Evolutionary conservation across 2,329 filamentous ascomycete species (phyloP), one percentile per base, ranked within the genome.

Genomic region (Venturiaceae sp.): DNA sequence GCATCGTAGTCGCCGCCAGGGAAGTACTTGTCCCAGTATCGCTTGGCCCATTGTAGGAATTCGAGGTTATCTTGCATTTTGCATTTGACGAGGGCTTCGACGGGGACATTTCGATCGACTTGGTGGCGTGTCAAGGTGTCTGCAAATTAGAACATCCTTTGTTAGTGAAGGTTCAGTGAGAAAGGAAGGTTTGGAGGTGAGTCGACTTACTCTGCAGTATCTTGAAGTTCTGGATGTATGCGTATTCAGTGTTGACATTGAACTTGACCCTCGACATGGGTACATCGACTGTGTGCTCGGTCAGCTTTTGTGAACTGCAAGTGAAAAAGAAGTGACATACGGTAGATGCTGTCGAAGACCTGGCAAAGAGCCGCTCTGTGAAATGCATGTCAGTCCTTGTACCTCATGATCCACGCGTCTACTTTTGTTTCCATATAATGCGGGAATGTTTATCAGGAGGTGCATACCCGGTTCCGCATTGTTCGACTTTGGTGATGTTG

Each of bases 51-150:
- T 77, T 99, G 94, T 61, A 99, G 80, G 73, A 99, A 99, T 71
- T 97, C 94, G 67, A 99, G 88, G 78, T 99, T 99, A 75, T 99
- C 94, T 81, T 99, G 94, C 92, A 99, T 99, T 80, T 96, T 96
- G 81, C 94, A 99, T 75, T 97, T 99, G 67, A 94, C 84, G 61
- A 99, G 85, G 60, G 82, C 80, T 73, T 96, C 85, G 71, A 97
- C 90, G 60, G 90, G 90, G 66, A 99, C 86, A 30, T 88, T 87
- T 72, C 91, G 91, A 67, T 97, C 92, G 77, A 99, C 82, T 63
- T 85, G 80, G 76, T 97, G 92, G 74, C 88, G 88, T 62, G 85
- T 80, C 71, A 97, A 97, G 64, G 83, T 81, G 73, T 91, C 92
- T 91, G 67, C 26, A n/a, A 50, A 30, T 26, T 28, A 13, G 23